Evolutionary conservation across 768 basidiomycete genomes (phyloP), one percentile per base, ranked within the genome.

Genomic region (Lactarius indigo): DNA sequence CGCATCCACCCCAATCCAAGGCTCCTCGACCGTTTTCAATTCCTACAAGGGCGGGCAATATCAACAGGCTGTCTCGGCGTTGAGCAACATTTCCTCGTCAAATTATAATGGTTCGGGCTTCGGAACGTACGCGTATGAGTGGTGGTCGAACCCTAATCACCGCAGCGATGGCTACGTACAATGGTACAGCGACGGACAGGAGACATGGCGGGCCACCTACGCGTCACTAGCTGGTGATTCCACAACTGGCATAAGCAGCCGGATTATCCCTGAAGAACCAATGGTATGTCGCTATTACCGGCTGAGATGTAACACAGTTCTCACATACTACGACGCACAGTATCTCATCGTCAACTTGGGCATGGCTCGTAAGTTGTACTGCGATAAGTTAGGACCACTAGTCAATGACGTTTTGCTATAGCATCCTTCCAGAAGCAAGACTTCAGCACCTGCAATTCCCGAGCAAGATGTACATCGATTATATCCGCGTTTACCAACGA

Each of bases 261-360:
- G 96, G 39, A 73, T 95, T 18, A 87, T 86, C 64, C 81, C 94
- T 5, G 92, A 96, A 73, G 97, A 99, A 75, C 96, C 97, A 2
- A 90, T 98, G 94, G 92, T 94, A 70, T 69, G 86, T 57, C 8
- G 1, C 64, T 26, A 56, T 33, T 35, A 7, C 65, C 55, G 79
- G 60, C 61, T 68, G 64, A 30, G 26, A 37, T 10, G 59, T 65
- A 65, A 42, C 15, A 42, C 20, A 15, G 9, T 37, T 59, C 42
- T 44, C 20, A n/a, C n/a, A n/a, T n/a, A n/a, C 47, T 59, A 57
- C 66, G 71, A 17, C 17, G n/a, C 28, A 41, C 69, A 92, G 92
- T 91, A 88, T 74, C 80, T 95, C 62, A 87, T 98, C 70, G 70
- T 98, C 74, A 98, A 94, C 76, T 78, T 95, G 62, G 93, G 92